Evolutionary conservation across 2,329 filamentous ascomycete species (phyloP), one percentile per base, ranked within the genome.

Genomic region (Penicillium sp.): DNA sequence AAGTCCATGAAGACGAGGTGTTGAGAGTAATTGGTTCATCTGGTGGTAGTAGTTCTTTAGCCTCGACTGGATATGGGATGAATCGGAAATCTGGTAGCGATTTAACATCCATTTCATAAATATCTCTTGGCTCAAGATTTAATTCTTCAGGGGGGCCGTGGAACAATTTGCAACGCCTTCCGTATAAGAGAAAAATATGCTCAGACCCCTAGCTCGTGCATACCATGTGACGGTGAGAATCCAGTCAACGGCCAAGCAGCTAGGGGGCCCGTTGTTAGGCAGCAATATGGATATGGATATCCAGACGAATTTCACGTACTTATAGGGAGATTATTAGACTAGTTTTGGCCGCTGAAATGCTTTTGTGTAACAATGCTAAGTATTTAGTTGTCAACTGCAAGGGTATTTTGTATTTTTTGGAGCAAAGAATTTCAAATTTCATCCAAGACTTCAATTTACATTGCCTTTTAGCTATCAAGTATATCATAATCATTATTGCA

Each of bases 1-100:
- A 79, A 55, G 76, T 79, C 78, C 77, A 80, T 53, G 76, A 79
- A 3, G 66, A 67, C n/a, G 65, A 57, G 4, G 33, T 48, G 23
- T 63, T 67, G 27, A 68, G 49, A 6, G 60, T 62, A 25, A 64
- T 54, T 15, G 54, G 19, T n/a, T 55, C 33, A n/a, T 58, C 52
- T 52, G 49, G 6, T 51, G 49, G n/a, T n/a, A 47, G 31, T 29
- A 51, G 39, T 39, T 57, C 36, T 39, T 57, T 42, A 25, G 52
- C 17, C 9, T 49, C 41, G 38, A 41, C 29, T 38, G 48, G 39
- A 33, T 65, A 66, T n/a, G 64, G 57, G 1, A 67, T 49, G 42
- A 68, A 39, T 42, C 59, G 38, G 44, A 68, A 66, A 36, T 62
- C 63, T 10, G 66, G 58, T 17, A 67, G 50, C 13, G 47, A 50